phyloP scores from a whole-genome alignment of 768 basidiomycete genomes.

The Lyophyllum shimeji region DNA sequence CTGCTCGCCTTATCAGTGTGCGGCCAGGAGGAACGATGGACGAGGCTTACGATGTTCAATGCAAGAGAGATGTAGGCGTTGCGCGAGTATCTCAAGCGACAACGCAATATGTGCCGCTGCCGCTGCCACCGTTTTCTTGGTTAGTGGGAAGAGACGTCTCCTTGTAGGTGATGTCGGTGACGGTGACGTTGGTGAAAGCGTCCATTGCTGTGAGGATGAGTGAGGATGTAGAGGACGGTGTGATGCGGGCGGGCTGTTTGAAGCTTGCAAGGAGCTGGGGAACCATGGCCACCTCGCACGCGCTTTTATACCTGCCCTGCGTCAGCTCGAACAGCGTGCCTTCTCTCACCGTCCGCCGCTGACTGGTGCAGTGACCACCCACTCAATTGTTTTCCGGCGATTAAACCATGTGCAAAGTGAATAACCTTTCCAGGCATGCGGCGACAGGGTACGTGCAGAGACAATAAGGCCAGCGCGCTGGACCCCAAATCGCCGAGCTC shows the following conservation, averaged over 20 bases:
- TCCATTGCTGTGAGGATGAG: conserved; percentile 6
- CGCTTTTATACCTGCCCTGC: background rate
- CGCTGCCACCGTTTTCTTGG: background rate
- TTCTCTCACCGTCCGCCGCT: background rate
- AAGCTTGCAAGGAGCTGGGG: background rate
- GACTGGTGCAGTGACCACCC: background rate
- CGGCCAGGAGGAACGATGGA: background rate
- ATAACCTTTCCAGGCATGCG: background rate
- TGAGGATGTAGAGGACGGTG: background rate
- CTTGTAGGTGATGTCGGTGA: background rate
- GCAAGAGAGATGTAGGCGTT: background rate
- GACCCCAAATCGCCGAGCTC: background rate
- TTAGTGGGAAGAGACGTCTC: background rate
- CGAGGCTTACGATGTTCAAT: background rate
- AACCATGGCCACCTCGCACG: background rate
- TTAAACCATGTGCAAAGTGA: background rate
- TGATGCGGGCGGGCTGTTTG: background rate
- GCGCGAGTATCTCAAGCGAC: conserved; percentile 7
- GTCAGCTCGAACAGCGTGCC: background rate
- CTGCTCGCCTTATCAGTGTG: background rate
- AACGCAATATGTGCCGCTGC: conserved; percentile 2
- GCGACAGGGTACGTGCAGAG: background rate
- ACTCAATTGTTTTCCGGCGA: background rate
- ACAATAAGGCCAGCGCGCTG: background rate
- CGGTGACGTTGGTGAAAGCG: background rate